Evolutionary conservation across 495 filamentous ascomycete genomes (phyloP).

Genomic region (Pseudomonodictys pantanalensis): DNA sequence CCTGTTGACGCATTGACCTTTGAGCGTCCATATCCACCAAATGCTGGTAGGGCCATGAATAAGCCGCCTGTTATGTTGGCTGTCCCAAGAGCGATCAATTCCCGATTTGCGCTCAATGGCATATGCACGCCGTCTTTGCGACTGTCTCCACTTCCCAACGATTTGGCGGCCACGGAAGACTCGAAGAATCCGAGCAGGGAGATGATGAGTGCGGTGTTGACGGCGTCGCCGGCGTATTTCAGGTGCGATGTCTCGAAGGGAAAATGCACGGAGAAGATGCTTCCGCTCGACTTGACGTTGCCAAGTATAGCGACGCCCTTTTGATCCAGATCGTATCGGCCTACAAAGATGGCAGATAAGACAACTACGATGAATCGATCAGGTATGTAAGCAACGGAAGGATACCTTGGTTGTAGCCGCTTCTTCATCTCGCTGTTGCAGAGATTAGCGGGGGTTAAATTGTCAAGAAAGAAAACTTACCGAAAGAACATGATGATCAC

Average conservation of each 20-base stretch:
- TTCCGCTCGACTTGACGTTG: conserved; percentile 66
- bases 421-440: conserved; percentile 68
- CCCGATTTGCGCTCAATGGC: conserved; percentile 83
- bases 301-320: conserved; percentile 82
- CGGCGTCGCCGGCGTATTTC: conserved; percentile 76
- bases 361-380: conserved; percentile 92
- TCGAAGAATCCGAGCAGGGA: conserved; percentile 97
- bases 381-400: conserved; percentile 81
- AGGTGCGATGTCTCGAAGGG: conserved; percentile 75
- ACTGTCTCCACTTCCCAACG: conserved; percentile 55
- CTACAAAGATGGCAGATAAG: conserved; percentile 75
- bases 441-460: background rate
- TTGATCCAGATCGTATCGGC: conserved; percentile 74
- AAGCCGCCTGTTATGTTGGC: conserved; percentile 89
- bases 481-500: conserved; percentile 81
- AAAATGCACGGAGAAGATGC: conserved; percentile 76
- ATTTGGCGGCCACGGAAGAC: conserved; percentile 95
- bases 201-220: conserved; percentile 91
- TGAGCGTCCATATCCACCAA: conserved; percentile 93
- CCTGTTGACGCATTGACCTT: conserved; percentile 93
- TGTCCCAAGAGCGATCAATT: conserved; percentile 86
- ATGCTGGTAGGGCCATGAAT: conserved; percentile 87
- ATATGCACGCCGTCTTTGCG: conserved; percentile 64
- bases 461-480: conserved; percentile 38
- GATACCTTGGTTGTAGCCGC: conserved; percentile 74